Base-by-base conservation (phyloP, 768 basidiomycete genomes). In the Cystofilobasidium capitatum region DNA sequence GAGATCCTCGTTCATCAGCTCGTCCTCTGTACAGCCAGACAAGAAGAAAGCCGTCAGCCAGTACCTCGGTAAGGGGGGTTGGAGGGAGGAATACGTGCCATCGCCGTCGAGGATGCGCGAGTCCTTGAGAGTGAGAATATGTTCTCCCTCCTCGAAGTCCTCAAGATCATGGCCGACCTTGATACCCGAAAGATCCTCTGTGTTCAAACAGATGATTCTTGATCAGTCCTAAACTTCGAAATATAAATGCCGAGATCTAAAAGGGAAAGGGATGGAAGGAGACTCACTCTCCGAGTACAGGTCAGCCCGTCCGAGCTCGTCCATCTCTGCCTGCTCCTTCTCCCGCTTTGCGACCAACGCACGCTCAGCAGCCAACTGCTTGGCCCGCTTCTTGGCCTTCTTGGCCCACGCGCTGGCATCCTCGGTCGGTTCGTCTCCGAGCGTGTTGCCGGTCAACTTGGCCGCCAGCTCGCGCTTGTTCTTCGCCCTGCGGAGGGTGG, bases 101-200 rank as follows among this genome's bases (percentile, higher is more conserved):
- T 97, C 92, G 69, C 91, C 88, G 74, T 92, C 93, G 47, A 99
- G 85, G 69, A 99, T 88, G 51, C 91, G 87, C 74, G 86, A 88
- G 75, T 97, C 94, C 84, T 96, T 96, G 75, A 98, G 81, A 4
- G 96, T 99, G 73, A 99, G 86, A 81, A 99, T 91, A 72, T 86
- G 86, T 72, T 89, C 90, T 72, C 94, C 93, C 78, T 94, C 92
- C 70, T 86, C 88, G 78, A 99, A 82, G 72, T 83, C 88, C 68
- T 92, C 88, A 71, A 93, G 86, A 81, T 89, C 91, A 79, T 98
- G 96, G 81, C 83, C 86, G 77, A 98, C 96, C 83, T 96, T 97
- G 70, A 99, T 80, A 55, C 96, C 96, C 70, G 82, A 84, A 72
- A 98, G 83, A 79, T 96, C 91, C 80, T 86, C 90, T 93, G 73